Percentiles rank a stretch among this genome's conserved stretches.
Evolutionary conservation across 2,329 filamentous ascomycete genomes (phyloP).

Genomic region (Xylariaceae sp.): DNA sequence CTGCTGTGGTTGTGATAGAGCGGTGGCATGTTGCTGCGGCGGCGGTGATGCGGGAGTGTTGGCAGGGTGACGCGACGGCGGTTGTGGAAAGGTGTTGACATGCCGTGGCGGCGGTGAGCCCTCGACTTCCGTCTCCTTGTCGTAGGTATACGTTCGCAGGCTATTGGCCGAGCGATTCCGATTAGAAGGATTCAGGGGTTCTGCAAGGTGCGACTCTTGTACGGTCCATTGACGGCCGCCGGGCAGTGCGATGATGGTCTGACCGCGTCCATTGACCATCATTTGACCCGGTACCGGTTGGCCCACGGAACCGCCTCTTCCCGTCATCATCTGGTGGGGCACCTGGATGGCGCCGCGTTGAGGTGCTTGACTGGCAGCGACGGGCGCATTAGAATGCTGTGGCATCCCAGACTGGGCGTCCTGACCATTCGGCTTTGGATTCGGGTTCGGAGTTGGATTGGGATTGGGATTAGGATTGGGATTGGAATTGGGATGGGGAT

Average conservation of each 20-base stretch:
- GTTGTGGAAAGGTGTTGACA: constrained; percentile 16
- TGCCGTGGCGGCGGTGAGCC: constrained; percentile 17
- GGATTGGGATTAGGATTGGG: not conserved
- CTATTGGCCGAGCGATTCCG: constrained; percentile 33
- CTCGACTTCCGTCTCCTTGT: constrained; percentile 45
- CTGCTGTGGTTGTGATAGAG: constrained; percentile 21
- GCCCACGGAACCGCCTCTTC: constrained; percentile 21
- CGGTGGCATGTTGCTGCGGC: constrained; percentile 15
- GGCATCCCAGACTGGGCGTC: constrained; percentile 14
- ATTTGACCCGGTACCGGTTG: constrained; percentile 22
- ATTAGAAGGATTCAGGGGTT: constrained; percentile 41
- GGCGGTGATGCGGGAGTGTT: not conserved
- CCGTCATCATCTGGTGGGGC: constrained; percentile 20
- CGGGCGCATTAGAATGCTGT: constrained; percentile 20
- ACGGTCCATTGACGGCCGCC: constrained; percentile 44
- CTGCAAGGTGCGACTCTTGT: constrained; percentile 49
- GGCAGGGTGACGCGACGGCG: not conserved
- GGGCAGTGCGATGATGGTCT: constrained; percentile 34
- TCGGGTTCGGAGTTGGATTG: constrained; percentile 8
- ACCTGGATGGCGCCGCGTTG: constrained; percentile 17
- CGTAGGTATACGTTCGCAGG: constrained; percentile 36
- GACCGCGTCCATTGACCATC: constrained; percentile 21
- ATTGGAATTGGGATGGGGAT: not conserved
- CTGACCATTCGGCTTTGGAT: constrained; percentile 18
- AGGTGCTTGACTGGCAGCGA: constrained; percentile 15